A percentile compares a stretch with the other conserved stretches of the same genome.
Conservation (phyloP, 2,329 filamentous ascomycete species). For the Thermothelomyces thermophilus region DNA sequence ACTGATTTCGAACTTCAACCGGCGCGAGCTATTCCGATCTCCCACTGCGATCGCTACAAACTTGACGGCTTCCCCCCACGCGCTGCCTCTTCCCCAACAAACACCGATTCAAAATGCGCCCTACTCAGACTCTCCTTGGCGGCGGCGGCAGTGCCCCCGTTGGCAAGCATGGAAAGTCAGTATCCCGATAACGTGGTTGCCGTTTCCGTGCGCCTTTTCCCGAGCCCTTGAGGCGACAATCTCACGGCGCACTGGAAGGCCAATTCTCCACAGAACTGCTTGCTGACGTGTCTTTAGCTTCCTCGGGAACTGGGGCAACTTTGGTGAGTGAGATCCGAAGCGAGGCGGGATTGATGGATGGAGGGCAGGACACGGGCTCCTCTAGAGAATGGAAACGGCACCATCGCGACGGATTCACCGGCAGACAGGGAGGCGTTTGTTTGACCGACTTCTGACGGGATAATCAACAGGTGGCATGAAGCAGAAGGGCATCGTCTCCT, state of each 20-base stretch:
- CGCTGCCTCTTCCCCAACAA: slow-evolving; percentile 24
- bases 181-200: slow-evolving; percentile 18
- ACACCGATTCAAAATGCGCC: slow-evolving; percentile 36
- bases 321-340: slow-evolving; percentile 53
- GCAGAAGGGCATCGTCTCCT: slow-evolving; percentile 61
- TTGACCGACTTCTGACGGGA: slow-evolving; percentile 27
- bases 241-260: background rate
- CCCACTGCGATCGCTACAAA: slow-evolving; percentile 12
- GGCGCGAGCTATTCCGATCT: slow-evolving; percentile 22
- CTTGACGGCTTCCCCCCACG: slow-evolving; percentile 24
- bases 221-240: slow-evolving; percentile 16
- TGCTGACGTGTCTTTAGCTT: slow-evolving; percentile 44
- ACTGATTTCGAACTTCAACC: slow-evolving; percentile 29
- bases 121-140: slow-evolving; percentile 38
- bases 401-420: background rate
- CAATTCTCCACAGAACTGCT: slow-evolving; percentile 10
- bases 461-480: slow-evolving; percentile 44
- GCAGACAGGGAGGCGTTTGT: slow-evolving; percentile 17
- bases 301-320: slow-evolving; percentile 66
- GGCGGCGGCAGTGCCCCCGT: slow-evolving; percentile 36
- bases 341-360: background rate
- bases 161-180: slow-evolving; percentile 41
- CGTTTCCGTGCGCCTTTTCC: slow-evolving; percentile 21
- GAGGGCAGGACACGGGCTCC: background rate
- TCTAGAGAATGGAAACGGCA: background rate